Evolutionary conservation across 2,329 filamentous ascomycete species (phyloP).

Genomic region (Clarireedia hainanense): DNA sequence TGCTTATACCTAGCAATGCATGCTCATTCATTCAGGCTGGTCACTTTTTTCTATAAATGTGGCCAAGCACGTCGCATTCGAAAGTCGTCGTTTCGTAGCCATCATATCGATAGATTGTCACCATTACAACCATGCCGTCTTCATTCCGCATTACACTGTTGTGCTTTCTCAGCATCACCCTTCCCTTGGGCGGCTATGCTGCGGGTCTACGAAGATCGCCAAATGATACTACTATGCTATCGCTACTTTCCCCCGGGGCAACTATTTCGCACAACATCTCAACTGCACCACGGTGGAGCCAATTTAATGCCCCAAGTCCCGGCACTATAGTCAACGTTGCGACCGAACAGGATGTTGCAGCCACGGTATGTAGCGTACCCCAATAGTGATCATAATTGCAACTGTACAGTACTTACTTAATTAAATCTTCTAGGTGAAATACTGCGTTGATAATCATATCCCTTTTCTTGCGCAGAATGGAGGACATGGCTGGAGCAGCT

Average conservation of each 20-base stretch:
- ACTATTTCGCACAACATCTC: background rate
- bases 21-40: too few species aligned
- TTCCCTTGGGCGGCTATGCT: too few species aligned
- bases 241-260: background rate
- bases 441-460: background rate
- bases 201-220: too few species aligned
- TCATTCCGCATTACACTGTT: too few species aligned
- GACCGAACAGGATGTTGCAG: background rate
- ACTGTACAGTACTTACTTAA: background rate
- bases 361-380: background rate
- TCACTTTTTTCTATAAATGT: too few species aligned
- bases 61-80: too few species aligned
- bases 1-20: too few species aligned
- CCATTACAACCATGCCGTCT: too few species aligned
- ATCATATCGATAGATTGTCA: too few species aligned
- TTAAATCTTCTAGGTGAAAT: background rate
- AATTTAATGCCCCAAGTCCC: slow-evolving; percentile 1
- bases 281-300: background rate
- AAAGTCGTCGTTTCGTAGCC: too few species aligned
- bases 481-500: slow-evolving; percentile 5
- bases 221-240: background rate
- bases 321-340: slow-evolving; percentile 6
- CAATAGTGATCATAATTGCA: background rate
- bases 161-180: too few species aligned
- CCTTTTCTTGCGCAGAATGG: slow-evolving; percentile 10